Conservation (phyloP, 2,329 filamentous ascomycete species). For the Coniochaeta prunicola region DNA sequence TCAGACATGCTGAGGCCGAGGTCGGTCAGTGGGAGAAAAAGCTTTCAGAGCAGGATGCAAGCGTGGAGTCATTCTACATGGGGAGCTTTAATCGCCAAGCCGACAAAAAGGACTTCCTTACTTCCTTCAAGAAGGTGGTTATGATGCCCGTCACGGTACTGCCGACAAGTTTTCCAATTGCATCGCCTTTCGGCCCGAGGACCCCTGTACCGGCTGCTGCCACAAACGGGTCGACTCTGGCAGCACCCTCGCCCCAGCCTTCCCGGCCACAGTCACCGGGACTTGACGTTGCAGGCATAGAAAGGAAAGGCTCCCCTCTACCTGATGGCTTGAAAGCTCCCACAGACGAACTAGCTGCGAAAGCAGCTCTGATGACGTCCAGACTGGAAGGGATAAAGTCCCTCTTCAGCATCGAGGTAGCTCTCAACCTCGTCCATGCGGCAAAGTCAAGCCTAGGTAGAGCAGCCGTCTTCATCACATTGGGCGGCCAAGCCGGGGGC, state of each 20-base stretch:
- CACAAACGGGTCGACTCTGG: conserved; percentile 20
- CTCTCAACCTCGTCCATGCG: conserved; percentile 77
- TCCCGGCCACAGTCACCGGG: conserved; percentile 46
- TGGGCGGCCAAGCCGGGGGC: conserved; percentile 73
- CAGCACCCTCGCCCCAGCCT: conserved; percentile 25
- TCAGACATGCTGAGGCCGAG: conserved; percentile 64
- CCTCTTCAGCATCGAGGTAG: conserved; percentile 93
- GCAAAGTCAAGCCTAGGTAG: conserved; percentile 86
- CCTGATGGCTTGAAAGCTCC: conserved; percentile 52
- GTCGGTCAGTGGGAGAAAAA: conserved; percentile 88
- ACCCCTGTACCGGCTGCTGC: conserved; percentile 18
- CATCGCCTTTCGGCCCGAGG: conserved; percentile 48
- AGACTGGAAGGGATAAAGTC: conserved; percentile 90
- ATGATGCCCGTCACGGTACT: conserved; percentile 97
- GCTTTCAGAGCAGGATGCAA: conserved; percentile 82
- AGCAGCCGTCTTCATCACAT: conserved; percentile 70
- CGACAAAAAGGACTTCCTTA: conserved; percentile 93
- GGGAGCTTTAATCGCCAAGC: conserved; percentile 88
- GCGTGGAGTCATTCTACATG: conserved; percentile 92
- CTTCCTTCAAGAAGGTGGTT: conserved; percentile 95
- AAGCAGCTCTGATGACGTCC: conserved; percentile 95
- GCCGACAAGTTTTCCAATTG: conserved; percentile 52
- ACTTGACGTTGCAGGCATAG: conserved; percentile 20
- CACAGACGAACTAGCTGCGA: conserved; percentile 86
- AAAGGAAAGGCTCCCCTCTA: conserved; percentile 32